Percentiles rank a stretch among this genome's conserved stretches.
Evolutionary conservation across 2,329 filamentous ascomycete genomes (phyloP).

Genomic region (Aspergillus sp.): DNA sequence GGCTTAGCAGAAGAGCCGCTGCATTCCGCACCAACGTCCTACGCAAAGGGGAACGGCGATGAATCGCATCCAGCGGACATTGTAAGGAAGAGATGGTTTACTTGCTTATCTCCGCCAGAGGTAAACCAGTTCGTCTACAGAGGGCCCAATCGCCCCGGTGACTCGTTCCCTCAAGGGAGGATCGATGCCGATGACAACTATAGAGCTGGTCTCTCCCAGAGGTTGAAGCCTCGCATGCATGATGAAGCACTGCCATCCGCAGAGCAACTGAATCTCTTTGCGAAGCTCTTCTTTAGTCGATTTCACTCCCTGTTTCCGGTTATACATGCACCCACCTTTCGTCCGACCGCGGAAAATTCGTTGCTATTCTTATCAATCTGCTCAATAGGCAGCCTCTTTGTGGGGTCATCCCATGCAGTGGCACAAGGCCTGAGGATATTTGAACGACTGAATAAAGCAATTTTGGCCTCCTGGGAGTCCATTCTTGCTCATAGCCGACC

Average conservation of each 20-base stretch:
- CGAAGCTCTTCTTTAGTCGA: slow-evolving; percentile 22
- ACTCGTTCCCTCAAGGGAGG: neutral
- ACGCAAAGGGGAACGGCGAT: neutral
- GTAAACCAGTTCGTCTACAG: neutral
- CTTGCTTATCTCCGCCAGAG: slow-evolving; percentile 4
- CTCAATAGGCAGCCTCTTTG: slow-evolving; percentile 40
- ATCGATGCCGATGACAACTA: slow-evolving; percentile 19
- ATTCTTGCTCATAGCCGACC: slow-evolving; percentile 18
- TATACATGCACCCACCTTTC: slow-evolving; percentile 21
- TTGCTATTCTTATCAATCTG: slow-evolving; percentile 41
- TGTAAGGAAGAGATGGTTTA: slow-evolving; percentile 10
- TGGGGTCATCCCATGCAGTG: slow-evolving; percentile 34
- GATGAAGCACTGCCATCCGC: slow-evolving; percentile 21
- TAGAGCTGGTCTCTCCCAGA: slow-evolving; percentile 21
- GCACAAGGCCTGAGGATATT: slow-evolving; percentile 32
- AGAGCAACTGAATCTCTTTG: slow-evolving; percentile 23
- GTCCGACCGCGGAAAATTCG: slow-evolving; percentile 30
- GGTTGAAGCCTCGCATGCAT: slow-evolving; percentile 19
- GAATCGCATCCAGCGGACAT: neutral
- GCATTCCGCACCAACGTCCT: neutral
- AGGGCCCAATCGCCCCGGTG: neutral
- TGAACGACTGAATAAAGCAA: slow-evolving; percentile 31
- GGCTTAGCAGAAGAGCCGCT: neutral
- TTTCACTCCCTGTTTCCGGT: slow-evolving; percentile 17
- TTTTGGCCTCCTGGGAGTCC: slow-evolving; percentile 25